Percentiles rank a stretch among this genome's conserved stretches.
Evolutionary conservation across 163 green algal species (phyloP).

Genomic region (Picocystis sp.): DNA sequence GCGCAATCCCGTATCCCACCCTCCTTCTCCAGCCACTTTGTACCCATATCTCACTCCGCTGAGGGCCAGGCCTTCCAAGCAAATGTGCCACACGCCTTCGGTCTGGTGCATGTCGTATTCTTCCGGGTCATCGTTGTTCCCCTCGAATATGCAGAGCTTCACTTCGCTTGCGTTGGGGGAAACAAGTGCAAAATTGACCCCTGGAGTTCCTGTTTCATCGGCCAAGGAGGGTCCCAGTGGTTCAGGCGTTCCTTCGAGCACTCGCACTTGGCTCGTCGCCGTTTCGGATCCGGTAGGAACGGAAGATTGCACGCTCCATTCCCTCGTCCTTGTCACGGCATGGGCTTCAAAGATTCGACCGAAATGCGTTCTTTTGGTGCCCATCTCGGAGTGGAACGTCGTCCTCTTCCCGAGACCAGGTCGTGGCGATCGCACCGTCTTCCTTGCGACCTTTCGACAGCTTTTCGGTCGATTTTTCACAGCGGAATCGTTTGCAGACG

Average conservation of each 20-base stretch:
- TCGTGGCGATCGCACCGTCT: too few relatives aligned
- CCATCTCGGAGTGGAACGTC: too few relatives aligned
- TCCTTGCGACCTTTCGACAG: too few relatives aligned
- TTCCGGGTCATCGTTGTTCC: conserved; percentile 9
- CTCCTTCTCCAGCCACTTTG: conserved; percentile 53
- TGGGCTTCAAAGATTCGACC: too few relatives aligned
- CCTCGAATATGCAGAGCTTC: conserved; percentile 49
- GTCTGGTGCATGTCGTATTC: conserved; percentile 7
- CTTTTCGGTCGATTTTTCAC: too few relatives aligned
- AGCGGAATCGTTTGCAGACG: too few relatives aligned
- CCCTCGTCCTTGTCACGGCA: too few relatives aligned
- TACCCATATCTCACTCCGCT: conserved; percentile 67
- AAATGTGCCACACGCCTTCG: conserved; percentile 67
- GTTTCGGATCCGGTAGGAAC: too few relatives aligned
- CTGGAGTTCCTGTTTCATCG: conserved; percentile 1
- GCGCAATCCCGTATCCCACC: conserved; percentile 56
- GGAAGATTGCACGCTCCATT: too few relatives aligned
- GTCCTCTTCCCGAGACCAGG: too few relatives aligned
- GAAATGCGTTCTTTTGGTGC: too few relatives aligned
- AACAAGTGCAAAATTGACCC: conserved; percentile 84
- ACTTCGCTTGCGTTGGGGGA: conserved; percentile 49
- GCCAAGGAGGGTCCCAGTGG: conserved; percentile 52
- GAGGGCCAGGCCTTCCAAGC: conserved; percentile 34
- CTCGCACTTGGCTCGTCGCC: too few relatives aligned
- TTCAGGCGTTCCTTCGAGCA: conserved; percentile 25